Evolutionary conservation across 768 basidiomycete species (phyloP), one percentile per base, ranked within the genome.

Genomic region (Tubosaeta sp.): DNA sequence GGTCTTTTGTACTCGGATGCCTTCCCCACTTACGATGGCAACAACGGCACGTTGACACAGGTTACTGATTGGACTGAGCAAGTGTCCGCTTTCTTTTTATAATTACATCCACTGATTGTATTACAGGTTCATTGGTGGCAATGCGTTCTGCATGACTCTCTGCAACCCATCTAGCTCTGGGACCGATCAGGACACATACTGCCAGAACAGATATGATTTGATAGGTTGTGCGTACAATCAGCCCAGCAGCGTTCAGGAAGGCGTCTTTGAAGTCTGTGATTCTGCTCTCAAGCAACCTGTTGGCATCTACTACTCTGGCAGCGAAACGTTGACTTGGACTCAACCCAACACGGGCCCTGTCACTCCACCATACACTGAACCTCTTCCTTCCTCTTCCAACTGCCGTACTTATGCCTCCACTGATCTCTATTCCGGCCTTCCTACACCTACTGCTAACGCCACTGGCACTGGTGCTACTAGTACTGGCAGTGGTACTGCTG

Each of bases 141-240:
- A 71, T 59, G 8, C 52, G 4, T 84, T 87, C 75, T 92, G 88
- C 69, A 59, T 83, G 53, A 91, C 90, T 61, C 76, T 78, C 0
- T 92, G 90, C 69, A 78, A 86, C 59, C 82, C 83, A 2, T 51
- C 65, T 0, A 68, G 68, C 16, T 61, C 77, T 12, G 68, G 77
- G 48, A 9, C 22, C 6, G 40, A 69, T 24, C 75, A 80, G 7
- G 65, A 69, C 3, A 56, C 71, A 8, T 81, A 70, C 64, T 91
- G 89, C 71, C 70, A 87, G 66, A 84, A 93, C 76, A 75, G 79
- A 54, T 86, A 73, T 56, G 88, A 90, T 62, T 79, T 78, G 38
- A 76, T 89, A 43, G 90, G 90, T 9, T 85, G 86, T 58, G 48
- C 55, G 0, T 89, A 84, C 74, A 92, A 90, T 67, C 83, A 81